A percentile compares a stretch with the other conserved stretches of the same genome.
phyloP scores from a whole-genome alignment of 805 yeast species.

The Saturnispora besseyi region DNA sequence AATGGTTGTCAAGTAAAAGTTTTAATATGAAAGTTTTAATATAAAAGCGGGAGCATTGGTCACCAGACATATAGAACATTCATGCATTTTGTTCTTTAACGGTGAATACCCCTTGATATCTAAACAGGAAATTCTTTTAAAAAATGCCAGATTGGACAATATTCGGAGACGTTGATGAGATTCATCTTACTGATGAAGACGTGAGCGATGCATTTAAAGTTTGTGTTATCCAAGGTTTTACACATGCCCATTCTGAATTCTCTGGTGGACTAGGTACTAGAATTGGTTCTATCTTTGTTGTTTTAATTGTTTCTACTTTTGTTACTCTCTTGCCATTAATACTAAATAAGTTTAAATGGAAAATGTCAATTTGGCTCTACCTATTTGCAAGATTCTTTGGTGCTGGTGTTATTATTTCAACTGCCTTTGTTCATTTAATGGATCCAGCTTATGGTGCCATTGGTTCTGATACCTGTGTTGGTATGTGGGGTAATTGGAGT shows the following conservation, averaged over 20 bases:
- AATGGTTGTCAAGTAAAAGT: not conserved
- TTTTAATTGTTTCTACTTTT: slow-evolving; percentile 42
- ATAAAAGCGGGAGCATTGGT: not conserved
- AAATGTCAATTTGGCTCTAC: slow-evolving; percentile 48
- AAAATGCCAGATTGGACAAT: slow-evolving; percentile 12
- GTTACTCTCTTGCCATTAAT: slow-evolving; percentile 52
- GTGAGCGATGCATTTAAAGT: slow-evolving; percentile 16
- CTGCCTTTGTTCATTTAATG: slow-evolving; percentile 64
- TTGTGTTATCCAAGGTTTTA: slow-evolving; percentile 17
- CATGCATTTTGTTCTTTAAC: not conserved
- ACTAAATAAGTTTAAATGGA: slow-evolving; percentile 42
- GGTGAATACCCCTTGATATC: too few relatives aligned
- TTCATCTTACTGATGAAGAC: slow-evolving; percentile 10
- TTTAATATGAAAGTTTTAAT: not conserved
- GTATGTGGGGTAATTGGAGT: slow-evolving; percentile 48
- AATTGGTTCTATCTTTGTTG: slow-evolving; percentile 53
- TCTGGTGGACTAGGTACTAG: slow-evolving; percentile 29
- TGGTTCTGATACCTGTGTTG: slow-evolving; percentile 42
- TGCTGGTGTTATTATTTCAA: slow-evolving; percentile 73
- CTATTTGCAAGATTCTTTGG: slow-evolving; percentile 63
- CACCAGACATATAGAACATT: not conserved
- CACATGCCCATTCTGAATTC: slow-evolving; percentile 15
- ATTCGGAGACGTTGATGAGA: slow-evolving; percentile 8
- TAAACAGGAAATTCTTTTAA: not conserved
- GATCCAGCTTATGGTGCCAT: slow-evolving; percentile 54